Evolutionary conservation across 306 rosid genomes (phyloP).

Genomic region (Trichosanthes truncata): DNA sequence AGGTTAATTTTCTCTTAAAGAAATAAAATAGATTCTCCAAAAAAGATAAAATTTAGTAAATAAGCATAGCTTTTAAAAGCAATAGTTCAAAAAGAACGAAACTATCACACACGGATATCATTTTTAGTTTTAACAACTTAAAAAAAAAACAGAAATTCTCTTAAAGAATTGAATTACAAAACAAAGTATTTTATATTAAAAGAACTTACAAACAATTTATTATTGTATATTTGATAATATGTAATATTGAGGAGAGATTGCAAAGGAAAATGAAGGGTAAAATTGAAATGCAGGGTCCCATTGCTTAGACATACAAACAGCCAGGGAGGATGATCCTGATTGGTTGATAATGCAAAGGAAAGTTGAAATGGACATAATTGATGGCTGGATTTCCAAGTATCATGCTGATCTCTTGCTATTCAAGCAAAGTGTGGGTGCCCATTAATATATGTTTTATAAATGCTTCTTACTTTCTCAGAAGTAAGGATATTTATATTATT

Average conservation of each 20-base stretch:
- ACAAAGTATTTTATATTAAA: too few species aligned
- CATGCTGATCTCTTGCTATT: constrained; percentile 13
- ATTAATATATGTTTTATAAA: not conserved
- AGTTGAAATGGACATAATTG: constrained; percentile 15
- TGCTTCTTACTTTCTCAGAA: not conserved
- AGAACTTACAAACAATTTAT: too few species aligned
- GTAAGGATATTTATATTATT: too few species aligned
- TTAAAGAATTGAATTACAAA: too few species aligned
- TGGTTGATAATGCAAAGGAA: constrained; percentile 25
- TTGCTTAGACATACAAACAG: constrained; percentile 22
- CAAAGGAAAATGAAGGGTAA: not conserved
- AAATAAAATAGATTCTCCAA: too few species aligned
- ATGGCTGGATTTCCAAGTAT: constrained; percentile 22
- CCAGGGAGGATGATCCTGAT: constrained; percentile 12
- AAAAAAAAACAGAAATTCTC: too few species aligned
- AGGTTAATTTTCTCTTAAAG: too few species aligned
- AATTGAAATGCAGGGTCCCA: constrained; percentile 24
- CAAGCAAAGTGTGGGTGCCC: not conserved
- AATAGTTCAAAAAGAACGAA: too few species aligned
- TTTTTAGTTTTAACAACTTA: too few species aligned
- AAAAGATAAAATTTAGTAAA: too few species aligned
- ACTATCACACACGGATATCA: too few species aligned
- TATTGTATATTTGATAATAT: not conserved
- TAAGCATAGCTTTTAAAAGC: too few species aligned
- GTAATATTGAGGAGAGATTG: not conserved